Percentiles rank a stretch among this genome's conserved stretches.
Evolutionary conservation across 495 filamentous ascomycete species (phyloP).

Genomic region (Staphylotrichum longicolle): DNA sequence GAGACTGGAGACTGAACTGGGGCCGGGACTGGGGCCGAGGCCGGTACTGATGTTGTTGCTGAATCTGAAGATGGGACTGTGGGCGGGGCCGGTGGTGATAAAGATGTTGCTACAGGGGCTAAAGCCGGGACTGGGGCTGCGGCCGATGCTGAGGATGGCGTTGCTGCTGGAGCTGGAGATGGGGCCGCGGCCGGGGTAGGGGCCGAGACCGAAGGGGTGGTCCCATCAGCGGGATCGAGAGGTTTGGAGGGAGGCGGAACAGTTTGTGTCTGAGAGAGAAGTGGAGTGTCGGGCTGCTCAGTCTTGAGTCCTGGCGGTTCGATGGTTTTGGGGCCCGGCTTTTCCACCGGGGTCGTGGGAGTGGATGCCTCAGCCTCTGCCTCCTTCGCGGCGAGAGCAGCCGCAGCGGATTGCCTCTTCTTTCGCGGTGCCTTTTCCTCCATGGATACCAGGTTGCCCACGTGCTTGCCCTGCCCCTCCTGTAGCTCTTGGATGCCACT

Average conservation of each 20-base stretch:
- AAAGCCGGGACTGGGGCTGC: not conserved
- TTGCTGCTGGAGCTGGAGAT: not conserved
- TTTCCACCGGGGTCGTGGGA: too few species aligned
- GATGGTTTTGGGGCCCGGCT: not conserved
- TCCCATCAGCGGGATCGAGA: constrained; percentile 17
- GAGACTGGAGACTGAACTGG: constrained; percentile 17
- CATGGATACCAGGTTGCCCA: constrained; percentile 66
- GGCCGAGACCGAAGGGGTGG: not conserved
- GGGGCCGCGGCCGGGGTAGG: not conserved
- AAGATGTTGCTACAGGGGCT: not conserved
- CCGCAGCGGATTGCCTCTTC: constrained; percentile 45
- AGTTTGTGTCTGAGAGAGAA: constrained; percentile 8
- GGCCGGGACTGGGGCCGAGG: constrained; percentile 20
- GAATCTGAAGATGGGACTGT: too few species aligned
- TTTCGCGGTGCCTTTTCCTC: constrained; percentile 50
- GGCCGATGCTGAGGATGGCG: constrained; percentile 1
- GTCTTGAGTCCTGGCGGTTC: constrained; percentile 22
- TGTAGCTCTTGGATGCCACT: constrained; percentile 79
- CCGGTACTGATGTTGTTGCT: not conserved
- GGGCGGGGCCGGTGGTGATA: not conserved
- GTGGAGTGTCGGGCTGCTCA: constrained; percentile 21
- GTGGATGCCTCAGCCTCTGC: constrained; percentile 27
- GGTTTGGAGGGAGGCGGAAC: constrained; percentile 14
- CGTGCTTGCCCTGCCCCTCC: constrained; percentile 70
- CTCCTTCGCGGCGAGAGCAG: constrained; percentile 30